Evolutionary conservation across 768 basidiomycete genomes (phyloP).

Genomic region (Psilocybe cyanescens): DNA sequence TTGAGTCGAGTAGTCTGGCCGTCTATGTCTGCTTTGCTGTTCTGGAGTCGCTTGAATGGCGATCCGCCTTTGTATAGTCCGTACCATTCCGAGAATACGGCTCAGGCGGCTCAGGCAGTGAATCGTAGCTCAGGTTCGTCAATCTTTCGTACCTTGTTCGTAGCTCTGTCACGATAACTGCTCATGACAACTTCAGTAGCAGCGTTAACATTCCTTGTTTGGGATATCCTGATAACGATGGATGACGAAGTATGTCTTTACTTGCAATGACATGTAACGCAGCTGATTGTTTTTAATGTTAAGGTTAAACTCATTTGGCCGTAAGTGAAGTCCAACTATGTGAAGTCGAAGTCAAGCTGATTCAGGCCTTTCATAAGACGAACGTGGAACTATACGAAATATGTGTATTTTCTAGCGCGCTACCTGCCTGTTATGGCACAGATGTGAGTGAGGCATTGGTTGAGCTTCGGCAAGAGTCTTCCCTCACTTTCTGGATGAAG

Average conservation of each 20-base stretch:
- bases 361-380: slow-evolving; percentile 8
- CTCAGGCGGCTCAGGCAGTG: slow-evolving; percentile 32
- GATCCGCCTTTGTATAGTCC: slow-evolving; percentile 26
- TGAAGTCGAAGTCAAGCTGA: not conserved
- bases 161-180: not conserved
- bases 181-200: slow-evolving; percentile 30
- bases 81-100: slow-evolving; percentile 22
- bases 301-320: slow-evolving; percentile 45
- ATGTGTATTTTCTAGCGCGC: slow-evolving; percentile 38
- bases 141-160: not conserved
- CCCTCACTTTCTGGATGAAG: slow-evolving; percentile 16
- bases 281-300: not conserved
- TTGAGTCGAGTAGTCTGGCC: not conserved
- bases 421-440: slow-evolving; percentile 40
- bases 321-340: slow-evolving; percentile 26
- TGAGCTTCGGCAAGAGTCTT: not conserved
- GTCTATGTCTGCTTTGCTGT: slow-evolving; percentile 23
- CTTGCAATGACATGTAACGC: no score
- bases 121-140: slow-evolving; percentile 36
- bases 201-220: slow-evolving; percentile 39
- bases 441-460: slow-evolving; percentile 29
- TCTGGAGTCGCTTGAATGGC: slow-evolving; percentile 13
- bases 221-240: slow-evolving; percentile 44
- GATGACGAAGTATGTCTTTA: slow-evolving; percentile 39
- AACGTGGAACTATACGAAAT: slow-evolving; percentile 38